Base-by-base conservation (phyloP, 1,284 basidiomycete species). In the Takashimella koratensis region DNA sequence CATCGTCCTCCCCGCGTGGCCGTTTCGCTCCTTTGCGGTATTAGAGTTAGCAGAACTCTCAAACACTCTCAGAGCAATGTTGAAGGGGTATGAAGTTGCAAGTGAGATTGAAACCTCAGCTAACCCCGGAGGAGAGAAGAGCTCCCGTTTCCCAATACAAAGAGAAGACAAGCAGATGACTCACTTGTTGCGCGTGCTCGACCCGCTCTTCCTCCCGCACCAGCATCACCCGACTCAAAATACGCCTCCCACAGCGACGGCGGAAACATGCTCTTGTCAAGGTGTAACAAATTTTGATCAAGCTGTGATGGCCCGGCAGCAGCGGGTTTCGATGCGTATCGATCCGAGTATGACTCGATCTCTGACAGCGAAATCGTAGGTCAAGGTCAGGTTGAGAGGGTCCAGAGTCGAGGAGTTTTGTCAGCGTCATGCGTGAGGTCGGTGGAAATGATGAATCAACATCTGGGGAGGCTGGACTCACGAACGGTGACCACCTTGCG, bases 321-420 rank as follows among this genome's bases (percentile, higher is more conserved):
- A 2, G 41, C 3, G 13, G 54, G 19, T 53, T 51, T 49, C 4
- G 54, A 13, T 11, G 51, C 44, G 51, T 69, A 66, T 2, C 69
- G 60, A 49, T 75, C 73, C 2, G 74, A 70, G 48, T 70, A 76
- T 3, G 70, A 68, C 50, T 75, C 73, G 58, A 76, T 73, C 51
- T 76, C 74, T 75, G 51, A 36, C 8, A 36, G 8, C 30, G 16
- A n/a, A n/a, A n/a, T n/a, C n/a, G n/a, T n/a, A n/a, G n/a, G n/a
- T n/a, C n/a, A n/a, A n/a, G n/a, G n/a, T n/a, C n/a, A n/a, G n/a
- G n/a, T n/a, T n/a, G n/a, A n/a, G n/a, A n/a, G n/a, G n/a, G n/a
- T n/a, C n/a, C n/a, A n/a, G n/a, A n/a, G n/a, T n/a, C n/a, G n/a
- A n/a, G n/a, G n/a, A n/a, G n/a, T n/a, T n/a, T n/a, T n/a, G n/a